phyloP scores from a whole-genome alignment of 768 basidiomycete genomes.

The Pholiota molesta region DNA sequence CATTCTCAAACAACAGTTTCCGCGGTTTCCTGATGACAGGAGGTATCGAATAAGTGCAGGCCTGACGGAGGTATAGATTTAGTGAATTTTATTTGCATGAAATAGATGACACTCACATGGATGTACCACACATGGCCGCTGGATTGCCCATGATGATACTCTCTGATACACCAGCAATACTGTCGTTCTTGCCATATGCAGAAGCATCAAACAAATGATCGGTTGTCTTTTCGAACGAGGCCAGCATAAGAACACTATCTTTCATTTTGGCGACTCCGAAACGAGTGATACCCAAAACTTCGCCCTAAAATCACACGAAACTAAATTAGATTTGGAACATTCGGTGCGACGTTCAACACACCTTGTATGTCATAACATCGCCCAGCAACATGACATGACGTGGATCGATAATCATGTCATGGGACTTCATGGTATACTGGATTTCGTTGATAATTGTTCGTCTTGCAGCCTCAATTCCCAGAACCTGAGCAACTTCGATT shows the following conservation, averaged over 20 bases:
- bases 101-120: constrained; percentile 65
- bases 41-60: constrained; percentile 50
- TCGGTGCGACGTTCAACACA: constrained; percentile 25
- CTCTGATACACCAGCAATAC: constrained; percentile 95
- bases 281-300: constrained; percentile 96
- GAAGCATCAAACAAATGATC: constrained; percentile 99
- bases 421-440: constrained; percentile 94
- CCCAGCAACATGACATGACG: constrained; percentile 98
- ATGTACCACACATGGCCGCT: constrained; percentile 92
- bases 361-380: constrained; percentile 99
- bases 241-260: constrained; percentile 98
- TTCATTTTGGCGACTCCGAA: constrained; percentile 99
- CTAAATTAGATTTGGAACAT: neutral
- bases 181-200: constrained; percentile 93
- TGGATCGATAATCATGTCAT: constrained; percentile 98
- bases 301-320: constrained; percentile 63
- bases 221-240: constrained; percentile 99
- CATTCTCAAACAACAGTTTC: constrained; percentile 51
- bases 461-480: constrained; percentile 98
- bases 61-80: constrained; percentile 31
- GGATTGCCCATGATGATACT: constrained; percentile 99
- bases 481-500: constrained; percentile 91
- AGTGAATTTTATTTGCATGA: constrained; percentile 2
- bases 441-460: constrained; percentile 96
- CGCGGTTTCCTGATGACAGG: constrained; percentile 52